Conservation (phyloP, 2,329 filamentous ascomycete genomes). For the Cercospora sojina region DNA sequence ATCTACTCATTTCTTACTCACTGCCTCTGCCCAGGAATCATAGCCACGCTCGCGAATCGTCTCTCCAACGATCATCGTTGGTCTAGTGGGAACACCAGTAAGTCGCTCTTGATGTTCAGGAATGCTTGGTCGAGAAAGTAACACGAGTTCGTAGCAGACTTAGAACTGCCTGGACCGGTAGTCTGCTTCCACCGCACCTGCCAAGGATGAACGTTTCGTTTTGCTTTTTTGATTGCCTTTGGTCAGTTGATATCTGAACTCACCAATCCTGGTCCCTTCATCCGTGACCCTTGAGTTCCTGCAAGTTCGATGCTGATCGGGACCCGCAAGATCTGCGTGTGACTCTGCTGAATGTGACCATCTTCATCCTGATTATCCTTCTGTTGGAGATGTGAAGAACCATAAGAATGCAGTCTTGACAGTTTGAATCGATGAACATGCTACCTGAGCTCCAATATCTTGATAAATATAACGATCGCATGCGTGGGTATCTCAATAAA, state of each 20-base stretch:
- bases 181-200: background rate
- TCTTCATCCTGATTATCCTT: no score
- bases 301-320: no score
- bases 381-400: background rate
- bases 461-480: background rate
- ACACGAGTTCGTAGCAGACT: background rate
- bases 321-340: no score
- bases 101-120: background rate
- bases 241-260: no score
- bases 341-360: no score
- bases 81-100: background rate
- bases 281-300: no score
- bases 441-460: background rate
- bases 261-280: no score
- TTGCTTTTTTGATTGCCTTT: no score
- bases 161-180: no score
- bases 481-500: slow-evolving; percentile 13
- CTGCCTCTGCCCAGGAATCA: background rate
- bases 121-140: background rate
- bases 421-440: background rate
- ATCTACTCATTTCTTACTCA: background rate
- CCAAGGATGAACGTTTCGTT: background rate
- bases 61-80: background rate
- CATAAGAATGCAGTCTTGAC: background rate
- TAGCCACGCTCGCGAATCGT: background rate